Evolutionary conservation across 768 basidiomycete species (phyloP).

Genomic region (Hygrocybe punicea): DNA sequence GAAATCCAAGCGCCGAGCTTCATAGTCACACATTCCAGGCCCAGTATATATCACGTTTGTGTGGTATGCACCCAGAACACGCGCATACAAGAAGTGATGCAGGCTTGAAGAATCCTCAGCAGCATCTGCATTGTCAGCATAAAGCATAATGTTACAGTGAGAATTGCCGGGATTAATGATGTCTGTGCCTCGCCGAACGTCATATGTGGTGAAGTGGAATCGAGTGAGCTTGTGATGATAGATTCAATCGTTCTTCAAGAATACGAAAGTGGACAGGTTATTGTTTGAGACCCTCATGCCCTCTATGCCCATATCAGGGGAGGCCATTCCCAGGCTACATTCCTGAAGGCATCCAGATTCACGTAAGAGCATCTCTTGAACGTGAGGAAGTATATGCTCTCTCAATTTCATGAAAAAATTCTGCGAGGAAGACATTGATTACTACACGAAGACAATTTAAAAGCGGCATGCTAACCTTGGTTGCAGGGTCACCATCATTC

Average conservation of each 20-base stretch:
- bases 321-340: neutral
- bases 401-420: conserved; percentile 20
- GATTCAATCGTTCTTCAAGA: neutral
- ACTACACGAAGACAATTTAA: neutral
- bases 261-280: conserved; percentile 12
- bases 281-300: conserved; percentile 16
- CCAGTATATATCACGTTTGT: conserved; percentile 19
- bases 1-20: conserved; percentile 15
- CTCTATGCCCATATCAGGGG: conserved; percentile 5
- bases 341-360: too few species aligned
- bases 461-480: conserved; percentile 6
- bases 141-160: conserved; percentile 28
- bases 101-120: neutral
- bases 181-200: conserved; percentile 37
- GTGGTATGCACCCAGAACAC: conserved; percentile 28
- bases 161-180: conserved; percentile 29
- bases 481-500: conserved; percentile 10
- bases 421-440: conserved; percentile 2
- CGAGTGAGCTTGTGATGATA: too few species aligned
- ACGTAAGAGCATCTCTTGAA: neutral
- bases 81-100: conserved; percentile 30
- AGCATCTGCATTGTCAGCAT: conserved; percentile 12
- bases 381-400: conserved; percentile 17
- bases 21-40: neutral
- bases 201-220: conserved; percentile 46